phyloP scores from a whole-genome alignment of 1,284 basidiomycete species.

The Mycosarcoma maydis region DNA sequence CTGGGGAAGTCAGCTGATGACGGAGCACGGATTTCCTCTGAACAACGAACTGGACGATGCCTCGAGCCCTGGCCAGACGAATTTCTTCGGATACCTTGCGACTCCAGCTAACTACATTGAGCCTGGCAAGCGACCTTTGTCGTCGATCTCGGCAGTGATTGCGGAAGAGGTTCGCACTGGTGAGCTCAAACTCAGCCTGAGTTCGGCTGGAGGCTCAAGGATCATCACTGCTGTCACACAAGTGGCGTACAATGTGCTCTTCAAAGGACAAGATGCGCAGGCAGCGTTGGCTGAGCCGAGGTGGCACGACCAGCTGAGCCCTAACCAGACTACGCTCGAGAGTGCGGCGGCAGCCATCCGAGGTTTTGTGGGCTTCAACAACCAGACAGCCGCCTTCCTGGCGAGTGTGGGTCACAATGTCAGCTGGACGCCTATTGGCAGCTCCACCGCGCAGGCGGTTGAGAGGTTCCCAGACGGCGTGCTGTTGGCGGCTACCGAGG shows the following conservation, averaged over 20 bases:
- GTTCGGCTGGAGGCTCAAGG: slow-evolving; percentile 68
- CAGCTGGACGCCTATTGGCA: slow-evolving; percentile 46
- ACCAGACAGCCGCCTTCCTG: slow-evolving; percentile 66
- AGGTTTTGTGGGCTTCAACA: slow-evolving; percentile 64
- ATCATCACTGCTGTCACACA: slow-evolving; percentile 69
- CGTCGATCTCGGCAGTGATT: slow-evolving; percentile 67
- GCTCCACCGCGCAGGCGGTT: slow-evolving; percentile 56
- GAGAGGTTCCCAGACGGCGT: slow-evolving; percentile 39
- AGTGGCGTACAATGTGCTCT: slow-evolving; percentile 55
- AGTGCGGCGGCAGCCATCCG: slow-evolving; percentile 50
- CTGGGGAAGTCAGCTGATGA: slow-evolving; percentile 65
- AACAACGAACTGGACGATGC: slow-evolving; percentile 69
- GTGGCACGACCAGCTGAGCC: slow-evolving; percentile 69
- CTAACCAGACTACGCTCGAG: slow-evolving; percentile 66
- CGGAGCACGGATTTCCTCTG: slow-evolving; percentile 57
- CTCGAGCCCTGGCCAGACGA: slow-evolving; percentile 60
- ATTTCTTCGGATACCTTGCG: slow-evolving; percentile 67
- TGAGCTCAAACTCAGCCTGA: slow-evolving; percentile 66
- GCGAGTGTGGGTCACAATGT: slow-evolving; percentile 65
- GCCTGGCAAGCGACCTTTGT: slow-evolving; percentile 68
- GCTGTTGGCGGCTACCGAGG: slow-evolving; percentile 52
- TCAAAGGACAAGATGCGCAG: slow-evolving; percentile 52
- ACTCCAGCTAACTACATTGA: slow-evolving; percentile 67
- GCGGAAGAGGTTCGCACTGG: slow-evolving; percentile 65
- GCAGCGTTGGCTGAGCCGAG: slow-evolving; percentile 62